These are phyloP conservation scores for Diaporthe vaccinii DNA, from an alignment of 2,329 filamentous ascomycete species.

Conservation along the genomic window DNA sequence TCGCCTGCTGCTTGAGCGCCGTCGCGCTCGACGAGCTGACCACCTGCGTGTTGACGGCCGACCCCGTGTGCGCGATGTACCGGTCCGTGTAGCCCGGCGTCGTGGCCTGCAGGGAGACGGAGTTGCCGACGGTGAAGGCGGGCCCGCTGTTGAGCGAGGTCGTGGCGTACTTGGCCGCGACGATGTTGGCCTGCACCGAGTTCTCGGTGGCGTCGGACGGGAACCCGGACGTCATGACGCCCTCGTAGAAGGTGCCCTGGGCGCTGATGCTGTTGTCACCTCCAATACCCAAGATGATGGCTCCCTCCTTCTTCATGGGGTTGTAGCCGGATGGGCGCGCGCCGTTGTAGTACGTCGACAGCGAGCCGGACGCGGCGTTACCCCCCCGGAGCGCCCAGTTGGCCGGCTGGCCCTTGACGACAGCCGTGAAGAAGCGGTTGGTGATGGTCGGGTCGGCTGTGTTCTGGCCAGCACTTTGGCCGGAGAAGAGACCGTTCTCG, in stretches of 20 bases:
- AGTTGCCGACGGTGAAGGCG: slow-evolving; percentile 61
- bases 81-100: slow-evolving; percentile 66
- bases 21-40: slow-evolving; percentile 64
- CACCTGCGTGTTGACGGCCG: slow-evolving; percentile 67
- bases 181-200: slow-evolving; percentile 71
- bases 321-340: slow-evolving; percentile 71
- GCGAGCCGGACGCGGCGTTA: slow-evolving; percentile 65
- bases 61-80: slow-evolving; percentile 67
- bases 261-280: slow-evolving; percentile 73
- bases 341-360: slow-evolving; percentile 73
- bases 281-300: slow-evolving; percentile 79
- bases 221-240: slow-evolving; percentile 74
- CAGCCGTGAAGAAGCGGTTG: slow-evolving; percentile 68
- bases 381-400: slow-evolving; percentile 72
- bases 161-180: slow-evolving; percentile 68
- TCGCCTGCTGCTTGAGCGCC: slow-evolving; percentile 64
- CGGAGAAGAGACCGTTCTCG: slow-evolving; percentile 76
- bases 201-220: slow-evolving; percentile 71
- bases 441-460: slow-evolving; percentile 64
- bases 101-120: slow-evolving; percentile 64
- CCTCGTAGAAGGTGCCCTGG: slow-evolving; percentile 76
- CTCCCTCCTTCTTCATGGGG: slow-evolving; percentile 74
- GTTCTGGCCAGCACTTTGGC: slow-evolving; percentile 60
- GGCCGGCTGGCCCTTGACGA: slow-evolving; percentile 68
- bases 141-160: slow-evolving; percentile 62